Evolutionary conservation across 257 asterid species (phyloP).

Genomic region (Gentiana straminea): DNA sequence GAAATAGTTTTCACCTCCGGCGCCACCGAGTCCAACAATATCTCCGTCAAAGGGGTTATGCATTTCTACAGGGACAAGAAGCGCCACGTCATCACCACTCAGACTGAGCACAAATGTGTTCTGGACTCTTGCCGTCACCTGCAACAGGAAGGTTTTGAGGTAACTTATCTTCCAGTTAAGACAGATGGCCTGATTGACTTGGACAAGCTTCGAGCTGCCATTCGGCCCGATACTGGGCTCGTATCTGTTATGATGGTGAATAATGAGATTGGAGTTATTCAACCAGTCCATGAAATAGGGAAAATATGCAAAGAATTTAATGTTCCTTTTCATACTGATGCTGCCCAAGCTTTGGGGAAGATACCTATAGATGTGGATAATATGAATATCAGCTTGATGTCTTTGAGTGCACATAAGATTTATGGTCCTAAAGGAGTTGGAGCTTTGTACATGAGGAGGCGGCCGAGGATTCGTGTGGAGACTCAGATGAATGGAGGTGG

Average conservation of each 20-base stretch:
- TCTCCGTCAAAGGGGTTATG: slow-evolving; percentile 83
- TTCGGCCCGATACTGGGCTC: slow-evolving; percentile 82
- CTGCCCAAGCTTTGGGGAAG: slow-evolving; percentile 91
- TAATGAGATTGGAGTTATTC: slow-evolving; percentile 94
- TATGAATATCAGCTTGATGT: slow-evolving; percentile 92
- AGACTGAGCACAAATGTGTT: slow-evolving; percentile 96
- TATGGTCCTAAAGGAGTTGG: slow-evolving; percentile 97
- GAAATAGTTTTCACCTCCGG: slow-evolving; percentile 96
- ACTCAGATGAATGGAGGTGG: slow-evolving; percentile 99
- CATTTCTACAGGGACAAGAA: slow-evolving; percentile 83
- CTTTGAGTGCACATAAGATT: slow-evolving; percentile 91
- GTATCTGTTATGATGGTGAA: slow-evolving; percentile 95
- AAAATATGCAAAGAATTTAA: slow-evolving; percentile 68
- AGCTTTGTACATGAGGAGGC: slow-evolving; percentile 77
- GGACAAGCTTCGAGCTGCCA: slow-evolving; percentile 52
- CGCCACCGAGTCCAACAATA: slow-evolving; percentile 88
- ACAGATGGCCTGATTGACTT: slow-evolving; percentile 65
- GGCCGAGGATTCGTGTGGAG: slow-evolving; percentile 94
- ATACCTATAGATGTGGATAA: slow-evolving; percentile 77
- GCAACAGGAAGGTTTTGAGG: slow-evolving; percentile 86
- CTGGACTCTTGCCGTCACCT: slow-evolving; percentile 84
- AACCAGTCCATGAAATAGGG: slow-evolving; percentile 86
- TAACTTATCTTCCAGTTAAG: slow-evolving; percentile 79
- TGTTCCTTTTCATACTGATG: slow-evolving; percentile 86
- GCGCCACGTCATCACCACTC: slow-evolving; percentile 94